These are phyloP conservation scores for Cryptococcus sp. DNA, from an alignment of 1,284 basidiomycete genomes.

Conservation along the genomic window DNA sequence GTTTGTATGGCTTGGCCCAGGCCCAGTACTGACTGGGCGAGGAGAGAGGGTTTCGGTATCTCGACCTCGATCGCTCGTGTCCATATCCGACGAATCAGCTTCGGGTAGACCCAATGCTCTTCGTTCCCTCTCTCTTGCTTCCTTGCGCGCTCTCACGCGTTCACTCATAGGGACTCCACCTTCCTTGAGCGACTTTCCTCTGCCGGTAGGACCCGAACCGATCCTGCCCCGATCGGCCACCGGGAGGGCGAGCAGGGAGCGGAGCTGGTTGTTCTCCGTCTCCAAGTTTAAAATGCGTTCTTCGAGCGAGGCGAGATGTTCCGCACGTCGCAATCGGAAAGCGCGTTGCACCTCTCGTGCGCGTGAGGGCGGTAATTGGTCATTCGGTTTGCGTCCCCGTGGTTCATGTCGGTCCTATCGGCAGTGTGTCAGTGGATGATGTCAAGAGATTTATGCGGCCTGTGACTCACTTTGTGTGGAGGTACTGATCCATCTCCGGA, in stretches of 20 bases:
- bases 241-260: slow-evolving; percentile 72
- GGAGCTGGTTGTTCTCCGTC: slow-evolving; percentile 76
- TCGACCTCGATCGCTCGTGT: slow-evolving; percentile 12
- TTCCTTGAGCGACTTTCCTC: slow-evolving; percentile 52
- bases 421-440: background rate
- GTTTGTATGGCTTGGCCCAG: background rate
- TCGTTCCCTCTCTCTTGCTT: slow-evolving; percentile 46
- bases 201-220: slow-evolving; percentile 53
- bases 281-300: slow-evolving; percentile 78
- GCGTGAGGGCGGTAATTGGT: slow-evolving; percentile 85
- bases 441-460: background rate
- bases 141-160: slow-evolving; percentile 51
- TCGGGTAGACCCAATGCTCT: slow-evolving; percentile 33
- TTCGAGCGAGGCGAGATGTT: slow-evolving; percentile 82
- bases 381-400: slow-evolving; percentile 85
- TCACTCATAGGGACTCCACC: slow-evolving; percentile 54
- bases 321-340: slow-evolving; percentile 84
- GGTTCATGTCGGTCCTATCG: slow-evolving; percentile 50
- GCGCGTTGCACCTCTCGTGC: slow-evolving; percentile 90
- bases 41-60: slow-evolving; percentile 32
- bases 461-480: background rate
- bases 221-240: slow-evolving; percentile 55
- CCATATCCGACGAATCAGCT: slow-evolving; percentile 23
- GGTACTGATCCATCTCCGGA: background rate
- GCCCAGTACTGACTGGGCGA: slow-evolving; percentile 7